phyloP scores from a whole-genome alignment of 805 yeast genomes.

The Huiozyma naganishii region DNA sequence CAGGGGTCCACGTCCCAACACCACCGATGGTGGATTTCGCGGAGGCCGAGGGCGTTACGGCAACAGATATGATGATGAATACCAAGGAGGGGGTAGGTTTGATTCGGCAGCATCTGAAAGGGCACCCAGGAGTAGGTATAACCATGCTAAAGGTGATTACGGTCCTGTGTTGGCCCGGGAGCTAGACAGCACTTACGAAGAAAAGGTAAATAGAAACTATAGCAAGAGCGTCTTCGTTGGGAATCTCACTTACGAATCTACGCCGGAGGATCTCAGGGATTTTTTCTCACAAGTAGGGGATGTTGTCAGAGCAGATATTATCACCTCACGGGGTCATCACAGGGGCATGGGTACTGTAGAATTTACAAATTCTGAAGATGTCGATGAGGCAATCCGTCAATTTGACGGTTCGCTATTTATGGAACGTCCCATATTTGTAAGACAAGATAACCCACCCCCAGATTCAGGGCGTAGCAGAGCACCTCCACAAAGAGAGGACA shows the following conservation, averaged over 20 bases:
- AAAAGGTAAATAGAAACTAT: constrained; percentile 45
- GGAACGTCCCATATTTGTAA: constrained; percentile 77
- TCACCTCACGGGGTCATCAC: constrained; percentile 66
- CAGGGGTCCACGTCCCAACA: constrained; percentile 8
- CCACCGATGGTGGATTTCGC: constrained; percentile 10
- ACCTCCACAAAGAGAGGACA: background rate
- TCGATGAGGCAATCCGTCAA: constrained; percentile 56
- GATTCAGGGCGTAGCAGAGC: constrained; percentile 14
- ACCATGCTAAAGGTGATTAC: constrained; percentile 13
- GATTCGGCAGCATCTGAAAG: constrained; percentile 5
- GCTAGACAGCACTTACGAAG: constrained; percentile 22
- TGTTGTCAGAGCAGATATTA: constrained; percentile 74
- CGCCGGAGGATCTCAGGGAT: constrained; percentile 48
- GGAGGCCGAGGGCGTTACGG: constrained; percentile 6
- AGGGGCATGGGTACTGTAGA: constrained; percentile 91
- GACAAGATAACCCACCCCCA: constrained; percentile 88
- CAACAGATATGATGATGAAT: constrained; percentile 12
- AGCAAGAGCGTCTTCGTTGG: constrained; percentile 64
- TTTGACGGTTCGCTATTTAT: constrained; percentile 53
- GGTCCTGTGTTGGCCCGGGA: constrained; percentile 18
- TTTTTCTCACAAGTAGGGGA: constrained; percentile 51
- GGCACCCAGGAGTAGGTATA: constrained; percentile 7
- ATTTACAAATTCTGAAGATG: constrained; percentile 53
- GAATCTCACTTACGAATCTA: constrained; percentile 55
- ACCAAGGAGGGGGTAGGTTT: background rate